Evolutionary conservation across 1,284 basidiomycete species (phyloP), one percentile per base, ranked within the genome.

Genomic region (Acaromyces ingoldii): DNA sequence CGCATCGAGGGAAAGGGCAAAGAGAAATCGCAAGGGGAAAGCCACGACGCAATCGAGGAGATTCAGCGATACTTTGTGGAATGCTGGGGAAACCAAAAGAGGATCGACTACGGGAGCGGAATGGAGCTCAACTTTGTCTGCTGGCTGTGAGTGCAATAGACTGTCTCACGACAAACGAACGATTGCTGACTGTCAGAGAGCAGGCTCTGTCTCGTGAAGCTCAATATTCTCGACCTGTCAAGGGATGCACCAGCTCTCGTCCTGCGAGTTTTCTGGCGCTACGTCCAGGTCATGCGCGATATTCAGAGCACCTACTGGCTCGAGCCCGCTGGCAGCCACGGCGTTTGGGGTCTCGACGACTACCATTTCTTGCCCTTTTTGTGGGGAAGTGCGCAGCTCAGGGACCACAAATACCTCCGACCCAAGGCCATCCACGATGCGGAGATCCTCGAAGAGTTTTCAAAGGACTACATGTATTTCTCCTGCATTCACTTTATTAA

Each of bases 111-210:
- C 76, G 93, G 95, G 7, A 95, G 91, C 70, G 93, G 93, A 1
- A 97, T 97, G 91, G 95, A 99, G 76, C 81, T 98, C 54, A 96
- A 97, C 77, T 98, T 97, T 72, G 63, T 96, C 10, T 96, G 90
- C 69, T 98, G 92, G 92, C 75, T 98, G 91, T 95, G 75, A 69
- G 89, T 80, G 26, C 39, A 28, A n/a, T 28, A 6, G 17, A 11
- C 25, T 17, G 24, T 50, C 29, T 34, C 37, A 40, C 43, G 33
- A 42, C 28, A 19, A 9, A 24, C 36, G n/a, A 10, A 39, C 30
- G 26, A 5, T 30, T 25, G 5, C 31, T 31, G 28, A 42, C 31
- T 3, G 13, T 4, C 49, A 39, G 7, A 28, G 37, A 1, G 6
- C 22, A 36, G 3, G 15, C 80, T 92, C 37, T 93, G 89, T 69